Percentiles rank a stretch among this genome's conserved stretches.
Conservation (phyloP, 2,329 filamentous ascomycete genomes). For the Fusarium nygamai region DNA sequence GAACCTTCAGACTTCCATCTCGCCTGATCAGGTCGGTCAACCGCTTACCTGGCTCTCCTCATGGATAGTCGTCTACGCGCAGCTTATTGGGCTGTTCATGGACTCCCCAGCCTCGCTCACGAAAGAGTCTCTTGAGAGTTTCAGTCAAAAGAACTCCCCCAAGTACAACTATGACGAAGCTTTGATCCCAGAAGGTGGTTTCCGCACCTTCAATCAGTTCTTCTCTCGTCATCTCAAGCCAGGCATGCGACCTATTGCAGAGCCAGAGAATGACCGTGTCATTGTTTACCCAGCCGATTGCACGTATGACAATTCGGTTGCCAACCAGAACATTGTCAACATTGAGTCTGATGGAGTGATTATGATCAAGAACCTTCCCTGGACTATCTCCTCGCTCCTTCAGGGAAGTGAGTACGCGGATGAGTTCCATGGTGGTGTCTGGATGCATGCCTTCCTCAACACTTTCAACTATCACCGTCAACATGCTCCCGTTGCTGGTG, state of each 20-base stretch:
- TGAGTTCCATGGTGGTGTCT: constrained; percentile 6
- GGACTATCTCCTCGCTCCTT: constrained; percentile 6
- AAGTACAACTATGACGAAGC: constrained; percentile 4
- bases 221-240: constrained; percentile 6
- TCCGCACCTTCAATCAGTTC: constrained; percentile 12
- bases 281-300: constrained; percentile 12
- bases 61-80: constrained; percentile 7
- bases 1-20: neutral
- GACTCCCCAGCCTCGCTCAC: neutral
- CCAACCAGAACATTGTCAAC: constrained; percentile 4
- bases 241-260: neutral
- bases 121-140: neutral
- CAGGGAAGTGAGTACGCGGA: neutral
- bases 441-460: constrained; percentile 19
- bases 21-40: neutral
- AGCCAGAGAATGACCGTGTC: neutral
- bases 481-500: neutral
- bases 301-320: neutral
- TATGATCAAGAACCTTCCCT: neutral
- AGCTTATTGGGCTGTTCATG: constrained; percentile 15
- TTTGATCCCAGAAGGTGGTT: neutral
- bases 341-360: constrained; percentile 6
- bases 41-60: constrained; percentile 11
- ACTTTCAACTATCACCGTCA: constrained; percentile 14
- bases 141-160: neutral